Conservation (phyloP, 1,284 basidiomycete genomes). For the Melampsora larici-populina region DNA sequence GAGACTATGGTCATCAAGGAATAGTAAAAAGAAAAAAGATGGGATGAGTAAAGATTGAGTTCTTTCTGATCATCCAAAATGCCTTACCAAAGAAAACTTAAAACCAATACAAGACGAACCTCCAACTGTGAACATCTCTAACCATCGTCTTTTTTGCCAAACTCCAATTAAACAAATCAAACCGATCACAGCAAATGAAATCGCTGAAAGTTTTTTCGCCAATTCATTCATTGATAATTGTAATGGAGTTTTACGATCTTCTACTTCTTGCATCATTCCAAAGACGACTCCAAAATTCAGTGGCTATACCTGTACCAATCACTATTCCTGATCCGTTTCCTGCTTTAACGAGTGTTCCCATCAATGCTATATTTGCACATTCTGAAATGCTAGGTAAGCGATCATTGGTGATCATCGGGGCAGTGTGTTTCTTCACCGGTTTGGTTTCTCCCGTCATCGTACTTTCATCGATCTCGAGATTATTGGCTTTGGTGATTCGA, state of each 20-base stretch:
- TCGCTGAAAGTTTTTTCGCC: conserved; percentile 80
- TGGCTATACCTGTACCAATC: conserved; percentile 80
- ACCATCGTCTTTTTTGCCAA: conserved; percentile 78
- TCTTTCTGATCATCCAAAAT: neutral
- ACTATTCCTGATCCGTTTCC: conserved; percentile 83
- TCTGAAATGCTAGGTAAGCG: conserved; percentile 71
- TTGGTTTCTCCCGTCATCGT: conserved; percentile 90
- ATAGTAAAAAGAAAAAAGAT: too few relatives aligned
- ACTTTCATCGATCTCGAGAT: conserved; percentile 91
- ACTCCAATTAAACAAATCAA: conserved; percentile 88
- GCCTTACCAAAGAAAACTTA: conserved; percentile 4
- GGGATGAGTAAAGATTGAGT: too few relatives aligned
- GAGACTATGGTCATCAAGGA: conserved; percentile 63
- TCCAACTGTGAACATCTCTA: conserved; percentile 99
- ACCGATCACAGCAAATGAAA: conserved; percentile 89
- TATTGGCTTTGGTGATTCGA: conserved; percentile 71
- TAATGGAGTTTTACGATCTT: conserved; percentile 87
- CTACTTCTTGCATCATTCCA: conserved; percentile 96
- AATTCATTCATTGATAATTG: conserved; percentile 96
- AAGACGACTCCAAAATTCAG: conserved; percentile 97
- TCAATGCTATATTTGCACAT: conserved; percentile 82
- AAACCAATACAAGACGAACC: conserved; percentile 59
- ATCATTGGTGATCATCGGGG: conserved; percentile 62
- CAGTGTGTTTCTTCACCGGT: conserved; percentile 68
- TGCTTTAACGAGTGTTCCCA: conserved; percentile 93